A percentile compares a stretch with the other conserved stretches of the same genome.
Conservation (phyloP, 768 basidiomycete genomes). For the Coprinellus micaceus region DNA sequence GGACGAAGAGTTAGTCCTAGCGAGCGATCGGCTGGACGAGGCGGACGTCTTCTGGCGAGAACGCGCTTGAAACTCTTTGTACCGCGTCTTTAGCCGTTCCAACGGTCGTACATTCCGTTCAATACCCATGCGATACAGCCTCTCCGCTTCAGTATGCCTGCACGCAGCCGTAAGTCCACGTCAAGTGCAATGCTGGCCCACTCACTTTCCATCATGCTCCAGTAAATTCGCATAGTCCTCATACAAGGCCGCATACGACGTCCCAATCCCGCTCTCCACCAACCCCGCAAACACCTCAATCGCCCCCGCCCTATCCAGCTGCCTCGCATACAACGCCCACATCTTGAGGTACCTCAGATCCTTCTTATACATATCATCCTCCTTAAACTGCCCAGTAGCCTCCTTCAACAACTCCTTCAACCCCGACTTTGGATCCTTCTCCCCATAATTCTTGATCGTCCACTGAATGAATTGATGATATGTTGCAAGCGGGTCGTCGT, state of each 20-base stretch:
- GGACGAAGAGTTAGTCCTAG: slow-evolving; percentile 15
- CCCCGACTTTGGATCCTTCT: slow-evolving; percentile 65
- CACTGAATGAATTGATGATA: slow-evolving; percentile 89
- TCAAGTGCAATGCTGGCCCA: too few species aligned
- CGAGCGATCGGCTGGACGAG: slow-evolving; percentile 17
- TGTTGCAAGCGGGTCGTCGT: slow-evolving; percentile 82
- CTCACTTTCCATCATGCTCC: slow-evolving; percentile 76
- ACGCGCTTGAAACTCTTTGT: slow-evolving; percentile 73
- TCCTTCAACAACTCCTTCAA: slow-evolving; percentile 81
- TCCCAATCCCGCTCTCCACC: slow-evolving; percentile 71
- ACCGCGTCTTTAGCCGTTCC: slow-evolving; percentile 78
- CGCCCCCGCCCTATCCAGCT: slow-evolving; percentile 67
- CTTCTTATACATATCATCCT: slow-evolving; percentile 78
- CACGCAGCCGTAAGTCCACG: background rate
- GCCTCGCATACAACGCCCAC: slow-evolving; percentile 84
- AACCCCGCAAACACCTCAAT: slow-evolving; percentile 73
- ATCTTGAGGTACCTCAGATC: slow-evolving; percentile 90
- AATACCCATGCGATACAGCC: slow-evolving; percentile 79
- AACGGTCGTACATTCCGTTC: slow-evolving; percentile 76
- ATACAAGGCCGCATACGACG: slow-evolving; percentile 74
- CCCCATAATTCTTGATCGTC: slow-evolving; percentile 77
- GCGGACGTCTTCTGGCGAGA: slow-evolving; percentile 31
- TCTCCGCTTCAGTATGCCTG: slow-evolving; percentile 76
- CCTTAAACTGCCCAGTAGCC: slow-evolving; percentile 75
- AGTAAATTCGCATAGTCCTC: slow-evolving; percentile 85